Conservation (phyloP, 148 eudicot species). For the Nepenthes gracilis region DNA sequence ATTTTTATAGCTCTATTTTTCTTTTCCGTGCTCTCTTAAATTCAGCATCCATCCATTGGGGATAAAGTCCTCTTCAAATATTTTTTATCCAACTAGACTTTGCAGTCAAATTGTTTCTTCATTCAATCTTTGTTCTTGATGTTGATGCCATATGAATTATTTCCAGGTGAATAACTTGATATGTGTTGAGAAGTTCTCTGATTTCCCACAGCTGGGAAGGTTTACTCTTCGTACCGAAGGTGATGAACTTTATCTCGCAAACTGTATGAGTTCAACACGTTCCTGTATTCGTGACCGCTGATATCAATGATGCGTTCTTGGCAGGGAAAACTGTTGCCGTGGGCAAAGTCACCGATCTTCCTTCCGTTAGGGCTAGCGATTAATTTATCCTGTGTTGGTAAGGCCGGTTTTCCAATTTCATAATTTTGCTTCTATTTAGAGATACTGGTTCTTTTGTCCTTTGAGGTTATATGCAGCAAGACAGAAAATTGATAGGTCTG, state of each 20-base stretch:
- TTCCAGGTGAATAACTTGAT: conserved; percentile 26
- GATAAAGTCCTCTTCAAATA: no score
- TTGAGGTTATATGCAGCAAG: no score
- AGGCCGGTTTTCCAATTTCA: no score
- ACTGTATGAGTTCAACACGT: not conserved
- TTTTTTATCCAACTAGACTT: not conserved
- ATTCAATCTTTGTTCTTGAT: not conserved
- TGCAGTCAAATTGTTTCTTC: not conserved
- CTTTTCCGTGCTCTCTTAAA: no score
- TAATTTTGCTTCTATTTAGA: no score
- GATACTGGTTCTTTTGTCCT: no score
- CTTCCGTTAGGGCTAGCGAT: conserved; percentile 5
- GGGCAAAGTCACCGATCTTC: conserved; percentile 40
- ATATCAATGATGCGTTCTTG: not conserved
- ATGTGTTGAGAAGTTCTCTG: conserved; percentile 39
- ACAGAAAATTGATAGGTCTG: no score
- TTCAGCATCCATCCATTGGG: no score
- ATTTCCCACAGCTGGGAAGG: conserved; percentile 37
- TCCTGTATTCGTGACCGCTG: not conserved
- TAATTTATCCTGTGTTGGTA: not conserved
- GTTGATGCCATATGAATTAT: no score
- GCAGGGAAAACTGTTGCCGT: conserved; percentile 63
- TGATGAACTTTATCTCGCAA: conserved; percentile 5
- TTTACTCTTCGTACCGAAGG: conserved; percentile 43
- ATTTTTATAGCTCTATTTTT: no score